Evolutionary conservation across 768 basidiomycete genomes (phyloP), one percentile per base, ranked within the genome.

Genomic region (Leccinum aurantiacum): DNA sequence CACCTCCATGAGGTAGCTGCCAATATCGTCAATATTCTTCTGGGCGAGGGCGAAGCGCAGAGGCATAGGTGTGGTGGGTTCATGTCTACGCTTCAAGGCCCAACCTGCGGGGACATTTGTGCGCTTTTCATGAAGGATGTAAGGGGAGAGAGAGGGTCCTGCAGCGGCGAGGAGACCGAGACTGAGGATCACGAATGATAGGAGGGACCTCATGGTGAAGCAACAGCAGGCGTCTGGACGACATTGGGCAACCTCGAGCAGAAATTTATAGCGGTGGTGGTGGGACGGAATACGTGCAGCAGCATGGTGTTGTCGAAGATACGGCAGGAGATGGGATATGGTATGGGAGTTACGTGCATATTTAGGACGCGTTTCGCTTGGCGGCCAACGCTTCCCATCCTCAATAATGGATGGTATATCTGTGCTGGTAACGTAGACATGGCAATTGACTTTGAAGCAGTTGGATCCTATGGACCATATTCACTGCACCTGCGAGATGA

Each of bases 61-160:
- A 44, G 75, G 73, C 10, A 75, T 17, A 31, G 59, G 37, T 6
- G 62, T 47, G 47, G 68, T 66, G 13, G 77, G 63, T 0, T 74
- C 71, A 53, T 78, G 75, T 55, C 76, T 71, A 24, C 77, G 75
- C 37, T 74, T 64, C 47, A 74, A 67, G 1, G 69, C 59, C 81
- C 82, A 83, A 3, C 68, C 69, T 8, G 55, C 9, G 8, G 78
- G 78, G 11, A 73, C 67, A n/a, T 49, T 59, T 10, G 67, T 69
- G 56, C 78, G 79, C 56, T 70, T 76, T 63, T 80, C 79, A 57
- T 80, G 79, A 24, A 78, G 60, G 60, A 69, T 67, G 59, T 74
- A 67, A 46, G 60, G 62, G 7, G 67, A 69, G 60, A 60, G 53
- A 6, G 52, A 54, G 7, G 70, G 56, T 24, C 44, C 56, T 1